Conservation (phyloP, 495 filamentous ascomycete species). For the Sordaria brevicollis region DNA sequence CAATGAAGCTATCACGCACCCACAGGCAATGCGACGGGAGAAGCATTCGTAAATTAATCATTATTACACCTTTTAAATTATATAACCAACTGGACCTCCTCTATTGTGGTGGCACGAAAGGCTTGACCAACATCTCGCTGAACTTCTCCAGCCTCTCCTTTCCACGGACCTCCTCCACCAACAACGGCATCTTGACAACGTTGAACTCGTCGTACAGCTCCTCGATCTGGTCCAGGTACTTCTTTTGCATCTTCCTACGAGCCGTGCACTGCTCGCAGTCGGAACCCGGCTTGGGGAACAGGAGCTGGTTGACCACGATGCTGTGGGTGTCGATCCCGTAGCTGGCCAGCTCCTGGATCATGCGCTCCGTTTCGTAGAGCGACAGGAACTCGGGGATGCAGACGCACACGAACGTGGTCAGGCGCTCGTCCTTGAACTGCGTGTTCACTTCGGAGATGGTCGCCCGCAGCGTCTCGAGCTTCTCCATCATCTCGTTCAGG, state of each 20-base stretch:
- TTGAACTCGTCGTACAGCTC: conserved; percentile 99
- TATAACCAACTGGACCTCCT: not conserved
- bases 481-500: conserved; percentile 81
- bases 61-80: not conserved
- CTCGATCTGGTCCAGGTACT: conserved; percentile 97
- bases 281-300: conserved; percentile 82
- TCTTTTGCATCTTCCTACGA: conserved; percentile 96
- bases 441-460: conserved; percentile 94
- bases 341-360: conserved; percentile 94
- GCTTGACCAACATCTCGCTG: conserved; percentile 83
- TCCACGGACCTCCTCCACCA: conserved; percentile 91
- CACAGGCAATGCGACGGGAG: not conserved
- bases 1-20: not conserved
- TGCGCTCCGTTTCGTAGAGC: conserved; percentile 96
- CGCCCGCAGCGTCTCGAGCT: conserved; percentile 83
- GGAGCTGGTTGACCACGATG: conserved; percentile 95
- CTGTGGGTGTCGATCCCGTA: conserved; percentile 94
- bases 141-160: conserved; percentile 91
- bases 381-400: conserved; percentile 97
- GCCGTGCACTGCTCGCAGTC: conserved; percentile 94
- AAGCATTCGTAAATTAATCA: not conserved
- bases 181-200: conserved; percentile 91
- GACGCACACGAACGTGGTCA: conserved; percentile 97
- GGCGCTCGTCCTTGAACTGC: conserved; percentile 92
- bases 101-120: conserved; percentile 64